Evolutionary conservation across 2,329 filamentous ascomycete genomes (phyloP), one percentile per base, ranked within the genome.

Genomic region (Lomentospora prolificans): DNA sequence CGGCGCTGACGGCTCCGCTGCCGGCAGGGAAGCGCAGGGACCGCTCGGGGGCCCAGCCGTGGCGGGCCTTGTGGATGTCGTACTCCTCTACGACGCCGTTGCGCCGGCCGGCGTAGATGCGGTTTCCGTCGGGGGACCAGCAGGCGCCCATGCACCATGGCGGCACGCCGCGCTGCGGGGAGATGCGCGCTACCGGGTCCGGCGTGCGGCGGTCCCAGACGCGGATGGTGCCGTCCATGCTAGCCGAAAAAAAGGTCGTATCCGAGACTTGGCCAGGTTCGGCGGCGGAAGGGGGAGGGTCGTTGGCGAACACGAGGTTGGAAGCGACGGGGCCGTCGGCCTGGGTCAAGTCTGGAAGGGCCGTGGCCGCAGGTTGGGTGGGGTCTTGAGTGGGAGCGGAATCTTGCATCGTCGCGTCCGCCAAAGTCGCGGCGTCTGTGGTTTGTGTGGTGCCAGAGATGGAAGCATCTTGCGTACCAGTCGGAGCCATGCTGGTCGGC

Each of bases 71-170:
- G 67, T 94, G 89, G 17, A 99, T 76, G 64, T 84, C 90, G 70
- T 88, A 99, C 70, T 99, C 94, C 62, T 99, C 94, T 0, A 99
- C 94, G 0, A 90, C 95, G 53, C 90, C 82, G 69, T 97, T 97
- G 57, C 94, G 80, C 27, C 94, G 79, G 0, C 94, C 94, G 0
- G 88, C 91, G 70, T 96, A 99, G 63, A 99, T 91, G 69, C 83
- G 90, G 70, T 97, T 97, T 12, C 94, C 94, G 67, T 96, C 89
- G 0, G 90, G 90, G 55, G 87, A 92, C 94, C 94, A 99, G 72
- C 90, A 96, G 1, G 90, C 90, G 61, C 89, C 91, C 84, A 96
- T 96, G 69, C 92, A 97, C 92, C 92, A 99, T 0, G 92, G 94
- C 1, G 94, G 92, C 0, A 90, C 88, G 17, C 84, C 84, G 9